Evolutionary conservation across 176 grass and related monocot species (phyloP), one percentile per base, ranked within the genome.

Genomic region (Oryza meridionalis): DNA sequence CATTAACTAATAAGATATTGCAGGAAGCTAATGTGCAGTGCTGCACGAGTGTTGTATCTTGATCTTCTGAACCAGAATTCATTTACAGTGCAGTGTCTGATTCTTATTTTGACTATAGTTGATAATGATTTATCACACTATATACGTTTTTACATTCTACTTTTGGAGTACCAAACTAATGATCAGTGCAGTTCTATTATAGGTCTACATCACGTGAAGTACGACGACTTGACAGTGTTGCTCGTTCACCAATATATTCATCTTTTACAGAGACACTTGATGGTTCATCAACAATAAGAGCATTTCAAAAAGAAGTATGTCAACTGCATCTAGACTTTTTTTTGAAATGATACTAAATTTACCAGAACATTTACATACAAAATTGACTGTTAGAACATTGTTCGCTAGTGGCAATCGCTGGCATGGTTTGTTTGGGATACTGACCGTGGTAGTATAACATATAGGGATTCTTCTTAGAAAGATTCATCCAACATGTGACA

Each of bases 131-230:
- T 70, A 40, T 84, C 26, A 1, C 58, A 13, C 2, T 72, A 22
- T 62, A 32, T 43, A 75, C 10, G 65, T 53, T 43, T 46, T 10
- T 43, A 31, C 21, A 11, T 0, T 71, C 16, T 77, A 44, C 5
- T 74, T 31, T 11, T 82, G 67, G 26, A 86, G 73, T 77, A 77
- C 73, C 68, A 81, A 92, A 75, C 29, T 81, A 77, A 72, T 65
- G 38, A 69, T 76, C 80, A 15, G 16, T 88, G 29, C 73, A 97
- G 94, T 97, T 84, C 77, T 98, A 98, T 88, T 98, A 98, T 64
- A 98, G 96, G 85, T 91, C 92, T 3, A 98, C 96, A 35, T 98
- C 96, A 75, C 96, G 96, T 74, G 96, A 98, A 93, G 88, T 98
- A 71, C 75, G 96, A 51, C 78, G 96, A 81, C 93, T 98, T 44